Conservation (phyloP, 2,329 filamentous ascomycete species). For the Epichloe elymi region DNA sequence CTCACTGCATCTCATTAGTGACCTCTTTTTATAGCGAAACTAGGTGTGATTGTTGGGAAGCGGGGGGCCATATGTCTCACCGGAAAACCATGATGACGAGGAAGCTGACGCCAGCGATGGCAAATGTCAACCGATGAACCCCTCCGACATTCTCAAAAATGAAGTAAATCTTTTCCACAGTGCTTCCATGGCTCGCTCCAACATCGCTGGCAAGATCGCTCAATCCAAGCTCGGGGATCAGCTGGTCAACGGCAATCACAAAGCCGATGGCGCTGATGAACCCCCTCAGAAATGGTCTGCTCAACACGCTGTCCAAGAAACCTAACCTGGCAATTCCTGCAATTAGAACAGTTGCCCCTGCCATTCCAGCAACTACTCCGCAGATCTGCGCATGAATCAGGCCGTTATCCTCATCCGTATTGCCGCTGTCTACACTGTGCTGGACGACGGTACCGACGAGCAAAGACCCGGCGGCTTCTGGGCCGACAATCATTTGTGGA, state of each 20-base stretch:
- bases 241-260: conserved; percentile 88
- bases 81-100: conserved; percentile 79
- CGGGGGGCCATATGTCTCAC: conserved; percentile 30
- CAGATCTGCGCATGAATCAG: conserved; percentile 66
- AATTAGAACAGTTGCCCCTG: conserved; percentile 77
- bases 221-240: conserved; percentile 82
- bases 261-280: conserved; percentile 97
- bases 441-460: conserved; percentile 80
- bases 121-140: conserved; percentile 61
- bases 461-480: conserved; percentile 85
- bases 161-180: conserved; percentile 74
- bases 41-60: neutral
- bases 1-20: conserved; percentile 37
- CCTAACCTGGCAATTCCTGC: conserved; percentile 77
- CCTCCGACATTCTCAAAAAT: conserved; percentile 52
- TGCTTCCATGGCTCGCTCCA: conserved; percentile 70
- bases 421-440: conserved; percentile 56
- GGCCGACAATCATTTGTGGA: conserved; percentile 86
- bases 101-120: conserved; percentile 69
- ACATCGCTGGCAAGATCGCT: conserved; percentile 47
- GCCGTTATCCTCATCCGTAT: conserved; percentile 50
- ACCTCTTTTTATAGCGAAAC: neutral
- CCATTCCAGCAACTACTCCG: conserved; percentile 76
- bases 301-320: conserved; percentile 89
- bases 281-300: conserved; percentile 78